Base-by-base conservation (phyloP, 73 alveolate genomes). In the Paramecium biaurelia region DNA sequence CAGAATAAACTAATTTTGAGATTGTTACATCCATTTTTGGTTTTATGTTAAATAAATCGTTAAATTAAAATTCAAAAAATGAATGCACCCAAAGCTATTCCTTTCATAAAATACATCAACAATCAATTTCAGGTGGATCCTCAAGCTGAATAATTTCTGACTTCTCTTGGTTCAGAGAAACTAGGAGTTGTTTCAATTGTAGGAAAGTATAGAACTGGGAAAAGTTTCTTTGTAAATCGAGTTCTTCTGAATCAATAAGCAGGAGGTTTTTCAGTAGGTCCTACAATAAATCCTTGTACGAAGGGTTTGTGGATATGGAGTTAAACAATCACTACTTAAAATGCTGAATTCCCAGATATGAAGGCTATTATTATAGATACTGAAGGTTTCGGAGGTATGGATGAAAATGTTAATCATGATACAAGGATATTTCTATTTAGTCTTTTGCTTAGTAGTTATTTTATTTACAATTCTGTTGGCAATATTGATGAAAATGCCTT, bases 381-480 rank as follows among this genome's bases (percentile, higher is more conserved):
- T 12, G 99, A 97, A 95, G 99, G 99, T 9, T 92, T 97, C 11
- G 99, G 99, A 14, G 99, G 98, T 23, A 93, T 97, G 85, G 99
- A 96, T 86, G 99, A 98, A 89, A 99, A 98, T 86, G 85, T 96
- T 11, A 97, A 96, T 85, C 99, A 98, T 87, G 99, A 98, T 92
- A 92, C 97, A 30, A 94, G 99, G 70, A 97, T 97, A 12, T 97
- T 97, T 93, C 85, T 97, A 38, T 95, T 97, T 47, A 96, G 98
- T 11, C 92, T 97, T 26, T 93, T 97, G 21, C 92, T 97, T 24
- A 68, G 96, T 57, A 95, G 98, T 70, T 96, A 70, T 92, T 97
- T 98, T 92, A 85, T 97, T 32, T 97, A 97, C 92, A 97, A 97
- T 94, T 94, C 99, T 12, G 96, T 95, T 41, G 99, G 99, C 12